A percentile compares a stretch with the other conserved stretches of the same genome.
Evolutionary conservation across 2,329 filamentous ascomycete genomes (phyloP).

Genomic region (Fusarium illudens): DNA sequence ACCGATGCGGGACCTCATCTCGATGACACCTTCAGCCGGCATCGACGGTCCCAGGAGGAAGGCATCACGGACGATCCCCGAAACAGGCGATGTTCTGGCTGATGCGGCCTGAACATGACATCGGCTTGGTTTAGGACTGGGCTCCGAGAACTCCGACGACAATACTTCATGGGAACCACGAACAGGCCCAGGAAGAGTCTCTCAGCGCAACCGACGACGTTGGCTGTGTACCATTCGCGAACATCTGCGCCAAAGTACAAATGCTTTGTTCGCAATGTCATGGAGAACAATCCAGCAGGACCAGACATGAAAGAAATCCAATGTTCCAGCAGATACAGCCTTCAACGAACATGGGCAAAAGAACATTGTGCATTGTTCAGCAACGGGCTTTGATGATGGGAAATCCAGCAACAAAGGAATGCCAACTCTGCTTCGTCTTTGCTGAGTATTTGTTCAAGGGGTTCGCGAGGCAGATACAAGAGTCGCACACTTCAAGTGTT

Average conservation of each 20-base stretch:
- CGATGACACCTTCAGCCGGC: background rate
- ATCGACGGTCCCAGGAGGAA: background rate
- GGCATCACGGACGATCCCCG: background rate
- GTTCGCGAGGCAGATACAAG: background rate
- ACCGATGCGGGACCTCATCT: background rate
- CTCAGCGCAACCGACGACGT: background rate
- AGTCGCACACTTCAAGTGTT: background rate
- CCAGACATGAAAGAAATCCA: background rate
- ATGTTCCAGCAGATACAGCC: background rate
- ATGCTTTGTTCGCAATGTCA: background rate
- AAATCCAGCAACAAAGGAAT: constrained; percentile 4
- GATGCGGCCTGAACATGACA: background rate
- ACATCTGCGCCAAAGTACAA: constrained; percentile 1
- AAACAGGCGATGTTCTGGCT: background rate
- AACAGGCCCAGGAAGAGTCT: background rate
- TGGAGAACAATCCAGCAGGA: background rate
- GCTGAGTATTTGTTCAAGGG: constrained; percentile 7
- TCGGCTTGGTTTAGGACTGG: background rate
- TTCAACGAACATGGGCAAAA: background rate
- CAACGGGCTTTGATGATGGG: constrained; percentile 1
- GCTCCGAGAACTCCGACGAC: background rate
- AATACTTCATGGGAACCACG: background rate
- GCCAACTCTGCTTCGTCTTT: background rate
- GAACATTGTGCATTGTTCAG: background rate
- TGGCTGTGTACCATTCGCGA: background rate